A percentile compares a stretch with the other conserved stretches of the same genome.
These are phyloP conservation scores for Ganoderma sp. DNA, from an alignment of 1,284 basidiomycete genomes.

Conservation along the genomic window DNA sequence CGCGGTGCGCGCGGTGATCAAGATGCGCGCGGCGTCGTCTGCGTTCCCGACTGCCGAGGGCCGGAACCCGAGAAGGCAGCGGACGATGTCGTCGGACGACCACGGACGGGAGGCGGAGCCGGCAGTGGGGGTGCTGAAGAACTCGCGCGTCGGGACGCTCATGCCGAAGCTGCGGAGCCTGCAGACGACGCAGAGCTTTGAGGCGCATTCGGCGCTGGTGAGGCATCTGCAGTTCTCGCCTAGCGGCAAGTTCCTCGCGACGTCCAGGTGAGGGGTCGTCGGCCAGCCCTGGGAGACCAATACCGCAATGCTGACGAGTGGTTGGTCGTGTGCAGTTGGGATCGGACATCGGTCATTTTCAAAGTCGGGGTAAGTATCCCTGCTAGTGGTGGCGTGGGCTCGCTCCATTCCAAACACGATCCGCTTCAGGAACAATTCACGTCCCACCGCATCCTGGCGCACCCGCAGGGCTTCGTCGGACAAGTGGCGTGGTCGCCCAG, in stretches of 20 bases:
- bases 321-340: slow-evolving; percentile 59
- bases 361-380: slow-evolving; percentile 60
- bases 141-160: slow-evolving; percentile 60
- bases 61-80: slow-evolving; percentile 44
- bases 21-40: slow-evolving; percentile 46
- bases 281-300: too few species aligned
- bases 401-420: slow-evolving; percentile 3
- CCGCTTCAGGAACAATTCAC: slow-evolving; percentile 56
- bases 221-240: slow-evolving; percentile 76
- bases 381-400: not conserved
- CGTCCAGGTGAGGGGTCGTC: slow-evolving; percentile 58
- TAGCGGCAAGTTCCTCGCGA: slow-evolving; percentile 71
- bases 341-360: slow-evolving; percentile 76
- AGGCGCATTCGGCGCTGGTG: slow-evolving; percentile 69
- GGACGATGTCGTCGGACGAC: slow-evolving; percentile 52
- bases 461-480: slow-evolving; percentile 76
- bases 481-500: slow-evolving; percentile 83
- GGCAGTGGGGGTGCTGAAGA: slow-evolving; percentile 49
- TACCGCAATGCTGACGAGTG: slow-evolving; percentile 1
- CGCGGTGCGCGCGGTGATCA: slow-evolving; percentile 56
- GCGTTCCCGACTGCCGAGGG: slow-evolving; percentile 36
- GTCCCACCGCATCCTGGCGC: slow-evolving; percentile 69
- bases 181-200: slow-evolving; percentile 63
- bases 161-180: slow-evolving; percentile 64
- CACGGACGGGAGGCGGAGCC: slow-evolving; percentile 33